Base-by-base conservation (phyloP, 768 basidiomycete genomes). In the Rhizopogon vinicolor region DNA sequence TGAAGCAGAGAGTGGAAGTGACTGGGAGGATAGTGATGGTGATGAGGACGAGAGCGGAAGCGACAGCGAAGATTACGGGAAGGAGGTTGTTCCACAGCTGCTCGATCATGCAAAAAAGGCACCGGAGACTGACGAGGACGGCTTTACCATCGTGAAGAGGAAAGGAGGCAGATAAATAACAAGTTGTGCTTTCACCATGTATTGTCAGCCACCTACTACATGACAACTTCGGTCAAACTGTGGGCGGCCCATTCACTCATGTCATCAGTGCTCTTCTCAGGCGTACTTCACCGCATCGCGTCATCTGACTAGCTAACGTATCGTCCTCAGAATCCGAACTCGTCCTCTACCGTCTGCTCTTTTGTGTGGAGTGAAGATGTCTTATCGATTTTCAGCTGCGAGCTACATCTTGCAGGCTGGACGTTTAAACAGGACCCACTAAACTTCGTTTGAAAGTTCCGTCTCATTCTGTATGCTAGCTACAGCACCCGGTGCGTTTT, bases 321-420 rank as follows among this genome's bases (percentile, higher is more conserved):
- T 98, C 97, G 70, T 98, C 96, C 33, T 98, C 97, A 0, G 97
- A 97, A 48, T 98, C 97, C 0, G 94, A 97, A 60, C 56, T 97
- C 95, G 64, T 98, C 94, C 37, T 96, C 95, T 18, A 74, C 74
- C 28, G 73, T 80, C 54, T 80, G 75, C 41, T 87, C 87, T 5
- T 85, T 85, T 0, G 74, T 73, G 10, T 68, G 75, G 14, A 87
- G 72, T 1, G 75, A 75, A 10, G 85, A 78, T 3, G 81, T 74
- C 41, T 92, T 87, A 51, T 94, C 91, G 33, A 97, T 87, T 67
- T 88, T 87, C 58, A 97, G 84, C 92, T 94, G 59, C 9, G 57
- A 51, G 44, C 45, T 29, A 62, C 51, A 65, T 51, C 12, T 31
- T 9, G 31, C 31, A 31, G 22, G 22, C 31, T 31, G 4, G 31